Percentiles rank a stretch among this genome's conserved stretches.
Conservation (phyloP, 75 land plant genomes). For the Larix kaempferi region DNA sequence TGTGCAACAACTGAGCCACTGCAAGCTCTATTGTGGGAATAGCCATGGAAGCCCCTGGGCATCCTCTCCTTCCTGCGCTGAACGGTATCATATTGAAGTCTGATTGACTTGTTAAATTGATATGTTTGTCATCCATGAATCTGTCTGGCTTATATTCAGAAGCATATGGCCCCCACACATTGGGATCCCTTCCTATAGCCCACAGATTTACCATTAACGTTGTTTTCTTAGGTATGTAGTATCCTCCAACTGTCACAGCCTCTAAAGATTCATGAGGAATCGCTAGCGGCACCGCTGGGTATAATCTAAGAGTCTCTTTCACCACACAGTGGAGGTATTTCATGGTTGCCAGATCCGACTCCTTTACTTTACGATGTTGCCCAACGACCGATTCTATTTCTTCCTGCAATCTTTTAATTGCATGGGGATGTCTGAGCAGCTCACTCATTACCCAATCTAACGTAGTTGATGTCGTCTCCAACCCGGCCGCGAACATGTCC, state of each 20-base stretch:
- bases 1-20: slow-evolving; percentile 17
- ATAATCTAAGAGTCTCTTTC: slow-evolving; percentile 13
- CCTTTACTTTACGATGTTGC: neutral
- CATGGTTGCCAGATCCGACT: slow-evolving; percentile 11
- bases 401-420: neutral
- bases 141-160: neutral
- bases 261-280: slow-evolving; percentile 3
- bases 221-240: slow-evolving; percentile 1
- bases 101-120: neutral
- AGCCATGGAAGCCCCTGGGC: slow-evolving; percentile 20
- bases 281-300: slow-evolving; percentile 9
- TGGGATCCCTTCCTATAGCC: slow-evolving; percentile 10
- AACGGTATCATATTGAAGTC: slow-evolving; percentile 25
- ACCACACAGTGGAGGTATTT: slow-evolving; percentile 11
- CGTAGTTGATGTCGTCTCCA: neutral
- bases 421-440: neutral
- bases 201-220: slow-evolving; percentile 8
- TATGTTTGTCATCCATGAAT: neutral
- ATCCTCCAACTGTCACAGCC: neutral
- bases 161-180: neutral
- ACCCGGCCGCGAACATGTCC: slow-evolving; percentile 1
- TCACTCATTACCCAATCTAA: slow-evolving; percentile 5
- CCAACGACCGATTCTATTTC: slow-evolving; percentile 6
- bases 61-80: slow-evolving; percentile 19
- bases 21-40: neutral